Percentiles rank a stretch among this genome's conserved stretches.
phyloP scores from a whole-genome alignment of 139 green algal species.

The Chlorella sp. region DNA sequence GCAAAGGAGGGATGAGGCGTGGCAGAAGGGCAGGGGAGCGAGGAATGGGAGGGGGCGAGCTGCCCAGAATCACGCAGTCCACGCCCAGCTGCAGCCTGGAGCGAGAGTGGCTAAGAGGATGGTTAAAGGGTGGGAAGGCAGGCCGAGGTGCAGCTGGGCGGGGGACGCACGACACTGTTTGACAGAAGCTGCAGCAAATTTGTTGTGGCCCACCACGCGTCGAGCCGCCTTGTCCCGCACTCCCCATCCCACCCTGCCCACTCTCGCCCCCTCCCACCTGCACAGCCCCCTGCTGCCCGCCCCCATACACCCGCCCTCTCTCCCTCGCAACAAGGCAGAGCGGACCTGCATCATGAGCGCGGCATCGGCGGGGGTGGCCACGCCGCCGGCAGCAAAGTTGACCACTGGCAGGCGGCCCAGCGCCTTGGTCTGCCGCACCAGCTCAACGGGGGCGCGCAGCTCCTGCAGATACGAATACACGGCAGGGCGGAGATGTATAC shows the following conservation, averaged over 20 bases:
- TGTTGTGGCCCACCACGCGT: too few species aligned
- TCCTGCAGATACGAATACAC: conserved; percentile 54
- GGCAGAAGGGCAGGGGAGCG: background rate
- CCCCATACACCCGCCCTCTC: background rate
- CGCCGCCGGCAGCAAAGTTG: conserved; percentile 99
- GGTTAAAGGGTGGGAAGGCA: too few species aligned
- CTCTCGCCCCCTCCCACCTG: too few species aligned
- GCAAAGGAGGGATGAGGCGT: background rate
- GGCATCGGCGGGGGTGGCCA: conserved; percentile 98
- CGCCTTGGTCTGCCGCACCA: conserved; percentile 87
- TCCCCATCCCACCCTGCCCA: too few species aligned
- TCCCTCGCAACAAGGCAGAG: too few species aligned
- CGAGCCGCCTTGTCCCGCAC: too few species aligned
- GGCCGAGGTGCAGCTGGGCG: too few species aligned
- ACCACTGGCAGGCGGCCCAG: conserved; percentile 96
- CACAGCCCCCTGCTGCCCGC: too few species aligned
- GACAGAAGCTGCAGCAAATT: too few species aligned
- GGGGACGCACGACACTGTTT: too few species aligned
- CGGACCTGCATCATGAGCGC: conserved; percentile 97
- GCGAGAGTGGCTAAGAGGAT: too few species aligned
- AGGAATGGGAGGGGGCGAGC: background rate
- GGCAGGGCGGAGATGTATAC: background rate
- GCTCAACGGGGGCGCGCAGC: conserved; percentile 94
- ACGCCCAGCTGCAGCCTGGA: background rate
- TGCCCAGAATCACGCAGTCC: too few species aligned